These are phyloP conservation scores for Fusarium torulosum DNA, from an alignment of 2,329 filamentous ascomycete genomes.

Conservation along the genomic window DNA sequence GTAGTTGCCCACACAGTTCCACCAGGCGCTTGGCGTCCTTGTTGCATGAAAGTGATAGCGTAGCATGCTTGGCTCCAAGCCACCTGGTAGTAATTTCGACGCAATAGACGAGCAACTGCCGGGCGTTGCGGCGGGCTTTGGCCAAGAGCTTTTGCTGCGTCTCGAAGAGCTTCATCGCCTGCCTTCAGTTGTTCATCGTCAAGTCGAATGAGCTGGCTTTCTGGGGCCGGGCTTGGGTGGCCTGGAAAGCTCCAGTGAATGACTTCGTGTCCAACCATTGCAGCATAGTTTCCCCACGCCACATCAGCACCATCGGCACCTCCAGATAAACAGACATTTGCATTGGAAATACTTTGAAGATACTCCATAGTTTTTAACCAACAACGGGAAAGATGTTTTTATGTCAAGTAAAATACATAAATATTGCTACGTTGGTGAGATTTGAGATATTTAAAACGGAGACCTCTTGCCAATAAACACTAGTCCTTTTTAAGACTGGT, in stretches of 20 bases:
- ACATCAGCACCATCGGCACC: conserved; percentile 15
- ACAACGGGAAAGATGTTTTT: too few relatives aligned
- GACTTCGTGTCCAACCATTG: background rate
- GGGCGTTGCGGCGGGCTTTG: background rate
- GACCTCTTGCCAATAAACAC: too few relatives aligned
- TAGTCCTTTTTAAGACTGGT: too few relatives aligned
- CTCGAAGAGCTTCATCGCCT: background rate
- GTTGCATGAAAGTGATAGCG: background rate
- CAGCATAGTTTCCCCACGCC: conserved; percentile 2
- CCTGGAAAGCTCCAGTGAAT: conserved; percentile 14
- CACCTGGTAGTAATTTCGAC: conserved; percentile 8
- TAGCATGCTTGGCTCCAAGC: conserved; percentile 9
- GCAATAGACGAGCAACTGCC: background rate
- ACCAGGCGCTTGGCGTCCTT: background rate
- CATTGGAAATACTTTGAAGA: background rate
- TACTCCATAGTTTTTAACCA: background rate
- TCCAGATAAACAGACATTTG: background rate
- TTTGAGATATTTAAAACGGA: too few relatives aligned
- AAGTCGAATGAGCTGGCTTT: background rate
- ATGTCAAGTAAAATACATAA: too few relatives aligned
- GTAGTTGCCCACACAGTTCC: conserved; percentile 12
- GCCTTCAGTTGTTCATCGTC: background rate
- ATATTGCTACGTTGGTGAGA: too few relatives aligned
- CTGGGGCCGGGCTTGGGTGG: background rate
- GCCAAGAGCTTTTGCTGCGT: background rate